These are phyloP conservation scores for Zelopaecilomyces penicillatus DNA, from an alignment of 2,329 filamentous ascomycete species.

Conservation along the genomic window DNA sequence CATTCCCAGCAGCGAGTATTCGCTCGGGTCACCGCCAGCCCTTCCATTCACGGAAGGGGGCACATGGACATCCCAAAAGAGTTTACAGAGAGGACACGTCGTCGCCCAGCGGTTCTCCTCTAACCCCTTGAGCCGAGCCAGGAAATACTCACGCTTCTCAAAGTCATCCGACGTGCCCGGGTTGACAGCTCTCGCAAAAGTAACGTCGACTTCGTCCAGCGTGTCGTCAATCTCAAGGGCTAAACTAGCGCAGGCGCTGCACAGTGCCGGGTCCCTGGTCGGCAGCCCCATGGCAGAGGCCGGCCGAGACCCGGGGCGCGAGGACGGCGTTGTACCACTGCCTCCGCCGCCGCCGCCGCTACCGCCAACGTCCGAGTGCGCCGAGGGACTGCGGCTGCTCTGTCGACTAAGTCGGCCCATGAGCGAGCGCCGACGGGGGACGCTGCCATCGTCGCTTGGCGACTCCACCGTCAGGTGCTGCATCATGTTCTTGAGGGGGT, in stretches of 20 bases:
- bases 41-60: constrained; percentile 2
- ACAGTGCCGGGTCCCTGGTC: constrained; percentile 22
- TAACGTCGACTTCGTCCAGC: constrained; percentile 23
- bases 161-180: constrained; percentile 22
- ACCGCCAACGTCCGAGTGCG: constrained; percentile 20
- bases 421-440: constrained; percentile 21
- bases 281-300: constrained; percentile 10
- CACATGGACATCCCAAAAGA: constrained; percentile 25
- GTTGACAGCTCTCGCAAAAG: constrained; percentile 20
- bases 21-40: constrained; percentile 18
- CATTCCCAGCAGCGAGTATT: constrained; percentile 24
- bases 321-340: constrained; percentile 7
- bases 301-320: constrained; percentile 13
- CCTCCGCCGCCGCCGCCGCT: too few species aligned
- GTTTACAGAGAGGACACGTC: constrained; percentile 27
- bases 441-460: constrained; percentile 17
- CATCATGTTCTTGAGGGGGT: constrained; percentile 29
- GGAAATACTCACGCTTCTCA: constrained; percentile 22
- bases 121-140: constrained; percentile 19
- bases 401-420: constrained; percentile 29
- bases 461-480: constrained; percentile 28
- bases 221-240: constrained; percentile 25
- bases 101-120: constrained; percentile 25
- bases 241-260: constrained; percentile 22
- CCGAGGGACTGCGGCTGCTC: constrained; percentile 27